These are phyloP conservation scores for Diaporthe citriasiana DNA, from an alignment of 2,329 filamentous ascomycete genomes.

Conservation along the genomic window DNA sequence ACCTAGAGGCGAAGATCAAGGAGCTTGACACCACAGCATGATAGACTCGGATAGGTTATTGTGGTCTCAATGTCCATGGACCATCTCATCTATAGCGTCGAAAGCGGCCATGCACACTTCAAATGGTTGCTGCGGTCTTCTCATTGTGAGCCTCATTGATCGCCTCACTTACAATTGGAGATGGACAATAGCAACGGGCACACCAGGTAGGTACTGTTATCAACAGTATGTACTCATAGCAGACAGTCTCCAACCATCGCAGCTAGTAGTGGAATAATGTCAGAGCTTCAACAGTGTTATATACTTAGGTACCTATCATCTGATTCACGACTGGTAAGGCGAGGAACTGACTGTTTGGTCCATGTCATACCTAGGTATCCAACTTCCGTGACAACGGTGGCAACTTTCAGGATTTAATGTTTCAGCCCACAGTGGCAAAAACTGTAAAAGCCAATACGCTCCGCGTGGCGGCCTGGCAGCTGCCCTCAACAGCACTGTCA, in stretches of 20 bases:
- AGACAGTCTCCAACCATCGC: too few relatives aligned
- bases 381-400: neutral
- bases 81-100: too few relatives aligned
- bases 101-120: neutral
- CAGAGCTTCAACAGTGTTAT: too few relatives aligned
- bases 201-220: neutral
- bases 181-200: neutral
- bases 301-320: too few relatives aligned
- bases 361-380: neutral
- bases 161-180: neutral
- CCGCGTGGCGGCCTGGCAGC: neutral
- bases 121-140: neutral
- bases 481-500: neutral
- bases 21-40: conserved; percentile 10
- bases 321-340: neutral
- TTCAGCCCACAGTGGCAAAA: neutral
- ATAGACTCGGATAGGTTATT: neutral
- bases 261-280: too few relatives aligned
- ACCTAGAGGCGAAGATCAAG: conserved; percentile 57
- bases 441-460: neutral
- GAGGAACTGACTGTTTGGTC: neutral
- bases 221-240: neutral
- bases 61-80: too few relatives aligned
- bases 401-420: neutral
- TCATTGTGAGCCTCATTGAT: neutral